Evolutionary conservation across 1,139 yeast species (phyloP), one percentile per base, ranked within the genome.

Genomic region (Nakaseomyces bracarensis): DNA sequence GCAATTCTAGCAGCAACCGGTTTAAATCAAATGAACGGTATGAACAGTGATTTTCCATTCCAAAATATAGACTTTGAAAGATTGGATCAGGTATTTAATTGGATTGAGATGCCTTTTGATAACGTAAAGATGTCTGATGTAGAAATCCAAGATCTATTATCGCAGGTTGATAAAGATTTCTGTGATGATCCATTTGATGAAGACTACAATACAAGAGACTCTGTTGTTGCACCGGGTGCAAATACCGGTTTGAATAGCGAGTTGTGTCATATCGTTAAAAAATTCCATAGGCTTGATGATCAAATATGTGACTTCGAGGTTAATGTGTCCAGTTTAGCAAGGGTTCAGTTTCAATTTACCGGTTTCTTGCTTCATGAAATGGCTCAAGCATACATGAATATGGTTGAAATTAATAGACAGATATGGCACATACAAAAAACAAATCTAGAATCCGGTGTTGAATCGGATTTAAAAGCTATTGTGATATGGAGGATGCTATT

Each of bases 1-100:
- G 64, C 65, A 1, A 56, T 60, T 19, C 41, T 60, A 30, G 60
- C 64, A 1, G 65, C 65, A 3, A 54, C 64, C 1, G 61, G 63
- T 2, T 38, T 59, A 6, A 56, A 54, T 26, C 62, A 57, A 36
- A 46, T 58, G 39, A 55, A 55, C 35, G 62, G 58, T n/a, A 41
- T 53, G 19, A 53, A 55, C 36, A 55, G 50, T 38, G 61, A 58
- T 33, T 49, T 56, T 36, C 51, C 57, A 11, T 55, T 57, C 22
- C 61, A 58, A 22, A 56, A 54, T 43, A 59, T 60, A 13, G 56
- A 57, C 30, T 60, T 60, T 43, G 60, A 58, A 37, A 44, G 57
- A 19, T 38, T 58, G n/a, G 61, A 57, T 21, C 52, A 54, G 37
- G 49, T 60, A 5, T 58, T 59, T 30, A 54, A 43, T 36, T 56